Base-by-base conservation (phyloP, 2,329 filamentous ascomycete genomes). In the Furcasterigmium furcatum region DNA sequence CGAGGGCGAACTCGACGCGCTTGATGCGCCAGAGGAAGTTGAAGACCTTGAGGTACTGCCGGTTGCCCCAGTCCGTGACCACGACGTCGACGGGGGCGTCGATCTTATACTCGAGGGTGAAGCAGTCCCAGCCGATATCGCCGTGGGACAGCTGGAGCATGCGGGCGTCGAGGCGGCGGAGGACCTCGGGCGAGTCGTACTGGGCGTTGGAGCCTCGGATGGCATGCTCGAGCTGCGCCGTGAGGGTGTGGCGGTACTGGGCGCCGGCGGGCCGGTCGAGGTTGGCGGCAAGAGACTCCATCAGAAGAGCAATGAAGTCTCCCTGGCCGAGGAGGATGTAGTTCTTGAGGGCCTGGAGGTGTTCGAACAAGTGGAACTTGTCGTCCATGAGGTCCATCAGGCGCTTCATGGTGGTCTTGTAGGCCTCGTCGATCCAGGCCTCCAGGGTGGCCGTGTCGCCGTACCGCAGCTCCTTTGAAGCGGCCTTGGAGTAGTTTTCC, bases 11-110 rank as follows among this genome's bases (percentile, higher is more conserved):
- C 60, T 99, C 94, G 43, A 99, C 94, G 22, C 94, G 86, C 70
- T 99, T 99, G 60, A 99, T 90, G 51, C 94, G 86, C 92, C 94
- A 99, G 4, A 99, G 78, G 61, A 99, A 96, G 67, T 99, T 99
- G 79, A 99, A 99, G 9, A 99, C 90, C 63, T 97, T 97, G 56
- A 99, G 84, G 62, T 99, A 99, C 62, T 99, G 92, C 19, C 92
- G 88, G 54, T 88, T 92, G 38, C 91, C 91, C 82, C 91, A 96
- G 35, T 95, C 90, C 1, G 92, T 97, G 32, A 99, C 91, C 40
- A 99, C 91, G 22, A 99, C 94, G 62, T 99, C 94, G 20, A 96
- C 88, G 1, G 94, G 94, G 2, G 92, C 88, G 62, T 96, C 91
- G 55, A 99, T 94, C 64, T 97, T 96, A 71, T 99, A 99, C 64